phyloP scores from a whole-genome alignment of 352 stramenopile genomes.

The Globisporangium emineosum region DNA sequence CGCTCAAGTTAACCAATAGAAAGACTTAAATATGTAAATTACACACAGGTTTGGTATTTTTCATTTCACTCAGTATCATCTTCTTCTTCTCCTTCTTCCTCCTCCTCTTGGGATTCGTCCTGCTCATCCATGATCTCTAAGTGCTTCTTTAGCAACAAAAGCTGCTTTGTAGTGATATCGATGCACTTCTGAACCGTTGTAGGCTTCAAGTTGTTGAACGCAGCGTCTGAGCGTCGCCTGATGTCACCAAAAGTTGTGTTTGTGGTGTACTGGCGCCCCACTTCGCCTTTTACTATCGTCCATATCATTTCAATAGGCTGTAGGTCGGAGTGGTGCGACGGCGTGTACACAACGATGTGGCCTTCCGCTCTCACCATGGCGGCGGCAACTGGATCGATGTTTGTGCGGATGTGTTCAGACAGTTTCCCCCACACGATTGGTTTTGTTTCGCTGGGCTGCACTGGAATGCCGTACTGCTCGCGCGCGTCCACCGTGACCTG shows the following conservation, averaged over 20 bases:
- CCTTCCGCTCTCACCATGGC: constrained; percentile 7
- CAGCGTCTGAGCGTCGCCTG: not conserved
- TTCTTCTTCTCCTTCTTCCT: too few relatives aligned
- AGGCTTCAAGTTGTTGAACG: not conserved
- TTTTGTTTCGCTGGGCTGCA: not conserved
- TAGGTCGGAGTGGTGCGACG: constrained; percentile 22
- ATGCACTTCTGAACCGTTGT: not conserved
- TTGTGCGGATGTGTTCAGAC: too few relatives aligned
- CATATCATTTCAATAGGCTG: constrained; percentile 25
- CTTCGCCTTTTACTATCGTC: constrained; percentile 19
- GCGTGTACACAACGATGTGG: constrained; percentile 19
- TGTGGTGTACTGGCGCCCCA: constrained; percentile 17
- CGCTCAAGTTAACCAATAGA: too few relatives aligned
- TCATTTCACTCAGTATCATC: too few relatives aligned
- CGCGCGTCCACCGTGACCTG: not conserved
- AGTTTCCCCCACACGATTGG: constrained; percentile 1
- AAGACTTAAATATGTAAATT: too few relatives aligned
- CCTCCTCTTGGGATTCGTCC: not conserved
- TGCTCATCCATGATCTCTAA: not conserved
- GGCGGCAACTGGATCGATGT: constrained; percentile 13
- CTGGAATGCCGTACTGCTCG: not conserved
- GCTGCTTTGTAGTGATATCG: not conserved
- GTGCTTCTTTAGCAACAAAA: not conserved
- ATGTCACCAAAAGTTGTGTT: constrained; percentile 17
- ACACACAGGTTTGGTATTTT: too few relatives aligned